A percentile compares a stretch with the other conserved stretches of the same genome.
phyloP scores from a whole-genome alignment of 2,329 filamentous ascomycete species.

The Colletotrichum viniferum region DNA sequence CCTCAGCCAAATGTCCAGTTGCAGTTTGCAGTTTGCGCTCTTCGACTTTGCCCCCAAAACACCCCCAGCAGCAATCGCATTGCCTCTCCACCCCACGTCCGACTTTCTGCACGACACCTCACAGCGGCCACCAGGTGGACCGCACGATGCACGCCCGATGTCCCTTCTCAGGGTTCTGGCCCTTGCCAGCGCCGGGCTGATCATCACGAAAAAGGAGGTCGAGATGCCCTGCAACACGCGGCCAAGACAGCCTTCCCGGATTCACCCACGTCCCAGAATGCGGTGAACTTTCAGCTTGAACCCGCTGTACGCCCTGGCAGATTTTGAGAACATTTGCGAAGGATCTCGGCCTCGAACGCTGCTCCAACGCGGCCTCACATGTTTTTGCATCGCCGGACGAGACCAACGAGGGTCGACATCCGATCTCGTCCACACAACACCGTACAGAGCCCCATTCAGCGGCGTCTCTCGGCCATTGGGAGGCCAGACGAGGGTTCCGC shows the following conservation, averaged over 20 bases:
- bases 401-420: neutral
- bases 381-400: neutral
- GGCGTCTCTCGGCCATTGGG: neutral
- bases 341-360: neutral
- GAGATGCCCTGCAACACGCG: neutral
- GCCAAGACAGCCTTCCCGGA: neutral
- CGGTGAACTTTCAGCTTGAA: neutral
- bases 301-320: neutral
- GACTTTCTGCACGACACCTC: neutral
- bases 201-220: neutral
- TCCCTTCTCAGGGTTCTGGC: neutral
- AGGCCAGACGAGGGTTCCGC: neutral
- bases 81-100: neutral
- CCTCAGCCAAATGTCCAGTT: neutral
- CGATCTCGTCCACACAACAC: neutral
- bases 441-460: conserved; percentile 1
- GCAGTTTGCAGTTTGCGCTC: neutral
- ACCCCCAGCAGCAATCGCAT: neutral
- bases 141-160: neutral
- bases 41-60: neutral
- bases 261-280: neutral
- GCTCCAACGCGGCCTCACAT: neutral
- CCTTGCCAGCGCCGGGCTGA: neutral
- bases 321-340: conserved; percentile 17
- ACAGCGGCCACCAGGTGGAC: neutral